Percentiles rank a stretch among this genome's conserved stretches.
Conservation (phyloP, 2,329 filamentous ascomycete species). For the Alternaria angustiovoidea region DNA sequence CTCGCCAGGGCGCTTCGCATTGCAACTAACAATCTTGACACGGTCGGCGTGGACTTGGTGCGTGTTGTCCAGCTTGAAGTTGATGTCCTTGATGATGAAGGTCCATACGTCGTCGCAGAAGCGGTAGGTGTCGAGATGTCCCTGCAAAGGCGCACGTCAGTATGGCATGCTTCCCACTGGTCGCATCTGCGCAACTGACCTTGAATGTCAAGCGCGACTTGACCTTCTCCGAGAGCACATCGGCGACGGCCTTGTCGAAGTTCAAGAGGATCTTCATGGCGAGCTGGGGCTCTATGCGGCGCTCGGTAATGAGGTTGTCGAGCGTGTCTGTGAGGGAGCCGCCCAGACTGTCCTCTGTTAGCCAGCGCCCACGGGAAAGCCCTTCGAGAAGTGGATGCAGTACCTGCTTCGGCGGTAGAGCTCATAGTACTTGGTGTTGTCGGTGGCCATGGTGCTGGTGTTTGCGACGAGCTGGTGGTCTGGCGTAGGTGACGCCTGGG, state of each 20-base stretch:
- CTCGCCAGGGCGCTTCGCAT: slow-evolving; percentile 80
- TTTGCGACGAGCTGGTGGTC: slow-evolving; percentile 20
- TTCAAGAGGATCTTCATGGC: slow-evolving; percentile 98
- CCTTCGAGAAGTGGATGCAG: slow-evolving; percentile 28
- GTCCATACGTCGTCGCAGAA: slow-evolving; percentile 99
- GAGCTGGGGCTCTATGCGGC: slow-evolving; percentile 95
- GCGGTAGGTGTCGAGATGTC: slow-evolving; percentile 95
- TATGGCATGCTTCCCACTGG: slow-evolving; percentile 5
- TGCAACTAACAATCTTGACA: slow-evolving; percentile 98
- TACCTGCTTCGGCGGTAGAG: slow-evolving; percentile 99
- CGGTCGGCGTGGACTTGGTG: slow-evolving; percentile 82
- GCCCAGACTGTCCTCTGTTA: slow-evolving; percentile 74
- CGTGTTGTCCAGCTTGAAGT: slow-evolving; percentile 94
- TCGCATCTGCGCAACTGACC: slow-evolving; percentile 62
- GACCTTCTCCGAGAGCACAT: slow-evolving; percentile 90
- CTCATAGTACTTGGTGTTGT: slow-evolving; percentile 77
- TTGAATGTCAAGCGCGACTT: slow-evolving; percentile 94
- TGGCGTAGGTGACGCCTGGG: slow-evolving; percentile 15
- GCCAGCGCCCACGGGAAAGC: slow-evolving; percentile 20
- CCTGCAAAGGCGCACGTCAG: slow-evolving; percentile 62
- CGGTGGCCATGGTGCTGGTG: slow-evolving; percentile 45
- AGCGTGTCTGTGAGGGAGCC: slow-evolving; percentile 94
- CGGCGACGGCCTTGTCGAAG: slow-evolving; percentile 92
- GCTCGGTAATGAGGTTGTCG: slow-evolving; percentile 92
- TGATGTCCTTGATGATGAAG: slow-evolving; percentile 97